A percentile compares a stretch with the other conserved stretches of the same genome.
These are phyloP conservation scores for Fusarium scirpi DNA, from an alignment of 2,329 filamentous ascomycete genomes.

Conservation along the genomic window DNA sequence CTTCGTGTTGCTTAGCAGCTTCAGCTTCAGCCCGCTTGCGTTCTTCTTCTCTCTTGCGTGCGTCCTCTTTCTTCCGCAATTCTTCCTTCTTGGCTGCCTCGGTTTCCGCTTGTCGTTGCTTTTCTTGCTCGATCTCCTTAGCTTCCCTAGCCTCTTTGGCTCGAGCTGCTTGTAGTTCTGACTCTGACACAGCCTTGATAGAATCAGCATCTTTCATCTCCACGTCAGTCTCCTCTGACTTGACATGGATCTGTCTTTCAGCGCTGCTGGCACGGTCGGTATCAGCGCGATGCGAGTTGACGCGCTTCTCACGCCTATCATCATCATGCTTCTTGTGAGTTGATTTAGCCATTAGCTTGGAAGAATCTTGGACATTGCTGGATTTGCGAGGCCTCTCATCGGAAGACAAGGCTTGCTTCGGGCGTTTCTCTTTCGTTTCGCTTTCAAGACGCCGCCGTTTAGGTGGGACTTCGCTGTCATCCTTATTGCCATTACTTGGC, in stretches of 20 bases:
- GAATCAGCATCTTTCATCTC: slow-evolving; percentile 65
- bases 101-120: slow-evolving; percentile 46
- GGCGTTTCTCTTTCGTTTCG: slow-evolving; percentile 63
- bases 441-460: slow-evolving; percentile 70
- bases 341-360: slow-evolving; percentile 51
- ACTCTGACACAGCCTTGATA: slow-evolving; percentile 46
- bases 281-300: slow-evolving; percentile 58
- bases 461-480: slow-evolving; percentile 61
- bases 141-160: slow-evolving; percentile 45
- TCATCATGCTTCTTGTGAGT: slow-evolving; percentile 59
- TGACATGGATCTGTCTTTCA: slow-evolving; percentile 67
- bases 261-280: slow-evolving; percentile 55
- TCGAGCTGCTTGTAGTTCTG: slow-evolving; percentile 53
- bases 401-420: slow-evolving; percentile 57
- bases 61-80: slow-evolving; percentile 49
- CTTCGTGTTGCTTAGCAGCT: slow-evolving; percentile 45
- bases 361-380: slow-evolving; percentile 56
- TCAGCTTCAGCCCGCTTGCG: slow-evolving; percentile 50
- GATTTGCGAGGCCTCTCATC: slow-evolving; percentile 61
- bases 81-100: slow-evolving; percentile 53
- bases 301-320: slow-evolving; percentile 52
- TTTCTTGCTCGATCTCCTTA: slow-evolving; percentile 41
- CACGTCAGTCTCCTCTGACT: slow-evolving; percentile 67
- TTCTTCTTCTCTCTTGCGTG: slow-evolving; percentile 53
- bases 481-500: slow-evolving; percentile 65